Conservation (phyloP, 2,329 filamentous ascomycete genomes). For the Diaporthe capsici region DNA sequence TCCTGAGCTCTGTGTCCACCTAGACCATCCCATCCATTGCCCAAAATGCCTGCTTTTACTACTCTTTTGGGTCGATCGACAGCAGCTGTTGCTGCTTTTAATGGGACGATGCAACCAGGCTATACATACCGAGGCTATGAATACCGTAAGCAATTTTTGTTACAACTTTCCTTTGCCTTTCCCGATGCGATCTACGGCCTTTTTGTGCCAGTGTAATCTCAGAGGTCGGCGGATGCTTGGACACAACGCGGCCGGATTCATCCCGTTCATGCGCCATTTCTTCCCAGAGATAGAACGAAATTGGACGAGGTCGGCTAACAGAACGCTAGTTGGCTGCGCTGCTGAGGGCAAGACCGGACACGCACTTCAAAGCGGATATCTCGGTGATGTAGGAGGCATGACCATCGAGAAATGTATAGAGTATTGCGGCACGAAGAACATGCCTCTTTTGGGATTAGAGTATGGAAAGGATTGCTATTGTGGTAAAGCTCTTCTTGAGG, state of each 20-base stretch:
- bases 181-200: too few relatives aligned
- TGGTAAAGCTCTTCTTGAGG: not conserved
- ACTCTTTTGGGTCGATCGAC: not conserved
- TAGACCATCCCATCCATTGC: too few relatives aligned
- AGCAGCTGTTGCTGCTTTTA: slow-evolving; percentile 5
- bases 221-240: not conserved
- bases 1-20: not conserved
- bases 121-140: slow-evolving; percentile 1
- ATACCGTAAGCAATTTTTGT: not conserved
- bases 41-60: not conserved
- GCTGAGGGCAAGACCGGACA: slow-evolving; percentile 2
- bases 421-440: not conserved
- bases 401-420: slow-evolving; percentile 1
- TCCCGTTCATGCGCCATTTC: not conserved
- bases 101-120: slow-evolving; percentile 7
- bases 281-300: not conserved
- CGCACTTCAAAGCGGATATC: not conserved
- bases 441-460: not conserved
- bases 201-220: not conserved
- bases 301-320: not conserved
- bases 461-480: slow-evolving; percentile 10
- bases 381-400: not conserved
- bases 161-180: not conserved
- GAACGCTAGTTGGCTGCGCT: not conserved
- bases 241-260: not conserved